Conservation (phyloP, 257 asterid species). For the Nicotiana paniculata region DNA sequence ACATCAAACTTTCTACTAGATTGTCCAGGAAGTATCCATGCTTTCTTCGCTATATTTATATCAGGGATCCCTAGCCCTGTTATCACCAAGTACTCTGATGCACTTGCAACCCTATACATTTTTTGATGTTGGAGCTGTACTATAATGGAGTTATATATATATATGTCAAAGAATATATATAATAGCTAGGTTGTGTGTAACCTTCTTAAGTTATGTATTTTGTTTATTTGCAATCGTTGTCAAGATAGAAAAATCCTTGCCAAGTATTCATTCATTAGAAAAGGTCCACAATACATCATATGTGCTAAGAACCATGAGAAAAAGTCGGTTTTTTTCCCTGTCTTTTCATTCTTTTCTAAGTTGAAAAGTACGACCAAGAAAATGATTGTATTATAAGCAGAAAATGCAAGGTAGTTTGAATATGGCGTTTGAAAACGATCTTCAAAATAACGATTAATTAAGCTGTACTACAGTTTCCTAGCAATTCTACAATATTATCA, state of each 20-base stretch:
- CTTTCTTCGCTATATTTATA: constrained; percentile 42
- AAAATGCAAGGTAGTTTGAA: no score
- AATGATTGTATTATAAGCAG: no score
- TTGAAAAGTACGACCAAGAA: neutral
- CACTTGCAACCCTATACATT: constrained; percentile 48
- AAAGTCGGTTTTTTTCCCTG: neutral
- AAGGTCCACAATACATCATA: neutral
- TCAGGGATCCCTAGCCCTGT: constrained; percentile 48
- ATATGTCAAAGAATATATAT: neutral
- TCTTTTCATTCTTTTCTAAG: neutral
- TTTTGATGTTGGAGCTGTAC: neutral
- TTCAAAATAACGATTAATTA: no score
- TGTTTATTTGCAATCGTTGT: neutral
- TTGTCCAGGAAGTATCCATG: constrained; percentile 63
- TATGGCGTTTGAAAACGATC: no score
- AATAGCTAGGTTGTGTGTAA: no score
- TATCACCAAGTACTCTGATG: constrained; percentile 67
- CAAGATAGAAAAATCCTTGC: neutral
- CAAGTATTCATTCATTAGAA: neutral
- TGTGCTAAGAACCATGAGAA: no score
- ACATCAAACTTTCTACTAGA: constrained; percentile 33
- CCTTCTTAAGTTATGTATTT: no score
- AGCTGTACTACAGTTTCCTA: no score
- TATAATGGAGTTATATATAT: neutral
- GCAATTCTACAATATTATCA: no score